Evolutionary conservation across 2,329 filamentous ascomycete genomes (phyloP).

Genomic region (Epichloe uncinata): DNA sequence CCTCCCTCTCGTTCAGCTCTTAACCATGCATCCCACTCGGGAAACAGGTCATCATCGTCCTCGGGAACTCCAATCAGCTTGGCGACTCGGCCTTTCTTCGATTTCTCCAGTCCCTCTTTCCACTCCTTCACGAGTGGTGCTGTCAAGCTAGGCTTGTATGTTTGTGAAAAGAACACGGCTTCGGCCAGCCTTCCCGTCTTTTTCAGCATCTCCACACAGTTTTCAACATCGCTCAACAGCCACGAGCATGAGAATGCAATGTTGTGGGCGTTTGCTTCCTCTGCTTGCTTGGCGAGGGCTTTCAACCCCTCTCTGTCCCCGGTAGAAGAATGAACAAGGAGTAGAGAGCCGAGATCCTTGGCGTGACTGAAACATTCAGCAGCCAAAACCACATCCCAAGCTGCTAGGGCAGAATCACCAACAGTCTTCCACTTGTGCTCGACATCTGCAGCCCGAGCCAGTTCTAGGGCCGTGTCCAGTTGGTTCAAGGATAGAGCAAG

Average conservation of each 20-base stretch:
- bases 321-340: slow-evolving; percentile 80
- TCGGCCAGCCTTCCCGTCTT: slow-evolving; percentile 72
- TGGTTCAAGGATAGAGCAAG: slow-evolving; percentile 73
- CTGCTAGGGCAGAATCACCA: slow-evolving; percentile 75
- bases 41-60: slow-evolving; percentile 79
- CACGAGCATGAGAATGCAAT: slow-evolving; percentile 85
- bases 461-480: slow-evolving; percentile 70
- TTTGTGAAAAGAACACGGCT: slow-evolving; percentile 84
- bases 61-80: slow-evolving; percentile 73
- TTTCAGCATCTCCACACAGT: slow-evolving; percentile 65
- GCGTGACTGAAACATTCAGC: slow-evolving; percentile 88
- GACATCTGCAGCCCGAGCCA: slow-evolving; percentile 69
- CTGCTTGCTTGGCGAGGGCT: slow-evolving; percentile 60
- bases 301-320: slow-evolving; percentile 63
- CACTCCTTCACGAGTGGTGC: slow-evolving; percentile 56
- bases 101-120: slow-evolving; percentile 74
- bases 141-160: slow-evolving; percentile 77
- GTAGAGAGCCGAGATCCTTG: slow-evolving; percentile 77
- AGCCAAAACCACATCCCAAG: slow-evolving; percentile 78
- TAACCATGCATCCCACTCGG: slow-evolving; percentile 89
- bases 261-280: slow-evolving; percentile 71
- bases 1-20: slow-evolving; percentile 63
- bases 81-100: slow-evolving; percentile 72
- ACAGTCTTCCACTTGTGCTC: slow-evolving; percentile 99
- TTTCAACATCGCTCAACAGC: slow-evolving; percentile 72